These are phyloP conservation scores for Tricholoma saponaceum DNA, from an alignment of 768 basidiomycete species.

Conservation along the genomic window DNA sequence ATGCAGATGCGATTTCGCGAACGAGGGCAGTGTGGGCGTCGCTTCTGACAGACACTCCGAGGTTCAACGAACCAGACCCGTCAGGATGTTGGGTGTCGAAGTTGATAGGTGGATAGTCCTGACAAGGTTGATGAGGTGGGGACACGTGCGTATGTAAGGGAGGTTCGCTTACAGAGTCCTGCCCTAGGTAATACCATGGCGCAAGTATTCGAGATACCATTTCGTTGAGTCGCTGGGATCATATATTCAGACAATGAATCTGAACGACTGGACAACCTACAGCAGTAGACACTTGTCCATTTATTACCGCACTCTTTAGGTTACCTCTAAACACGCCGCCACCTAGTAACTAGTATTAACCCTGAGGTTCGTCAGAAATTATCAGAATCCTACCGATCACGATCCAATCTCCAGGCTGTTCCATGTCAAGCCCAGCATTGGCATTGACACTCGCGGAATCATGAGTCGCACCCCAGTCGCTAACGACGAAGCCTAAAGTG, in stretches of 20 bases:
- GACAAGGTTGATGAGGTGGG: neutral
- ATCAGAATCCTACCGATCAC: conserved; percentile 30
- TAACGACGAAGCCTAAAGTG: conserved; percentile 39
- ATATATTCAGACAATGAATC: conserved; percentile 1
- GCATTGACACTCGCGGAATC: conserved; percentile 43
- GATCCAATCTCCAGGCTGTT: conserved; percentile 47
- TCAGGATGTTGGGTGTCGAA: conserved; percentile 44
- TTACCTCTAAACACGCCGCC: neutral
- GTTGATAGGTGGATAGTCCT: conserved; percentile 44
- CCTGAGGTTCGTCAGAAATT: neutral
- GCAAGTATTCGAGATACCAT: conserved; percentile 45
- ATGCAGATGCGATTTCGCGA: conserved; percentile 60
- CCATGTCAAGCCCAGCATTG: conserved; percentile 47
- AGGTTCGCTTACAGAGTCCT: conserved; percentile 35
- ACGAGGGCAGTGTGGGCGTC: conserved; percentile 46
- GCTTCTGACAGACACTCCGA: conserved; percentile 38
- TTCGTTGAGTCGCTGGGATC: conserved; percentile 34
- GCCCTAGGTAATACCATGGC: conserved; percentile 43
- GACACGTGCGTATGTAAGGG: neutral
- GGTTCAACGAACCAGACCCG: conserved; percentile 40
- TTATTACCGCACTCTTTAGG: neutral
- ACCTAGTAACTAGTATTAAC: neutral
- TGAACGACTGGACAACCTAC: conserved; percentile 45
- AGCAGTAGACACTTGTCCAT: conserved; percentile 42
- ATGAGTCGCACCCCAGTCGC: conserved; percentile 51